Base-by-base conservation (phyloP, 805 yeast species). In the Saccharomycopsis babjevae region DNA sequence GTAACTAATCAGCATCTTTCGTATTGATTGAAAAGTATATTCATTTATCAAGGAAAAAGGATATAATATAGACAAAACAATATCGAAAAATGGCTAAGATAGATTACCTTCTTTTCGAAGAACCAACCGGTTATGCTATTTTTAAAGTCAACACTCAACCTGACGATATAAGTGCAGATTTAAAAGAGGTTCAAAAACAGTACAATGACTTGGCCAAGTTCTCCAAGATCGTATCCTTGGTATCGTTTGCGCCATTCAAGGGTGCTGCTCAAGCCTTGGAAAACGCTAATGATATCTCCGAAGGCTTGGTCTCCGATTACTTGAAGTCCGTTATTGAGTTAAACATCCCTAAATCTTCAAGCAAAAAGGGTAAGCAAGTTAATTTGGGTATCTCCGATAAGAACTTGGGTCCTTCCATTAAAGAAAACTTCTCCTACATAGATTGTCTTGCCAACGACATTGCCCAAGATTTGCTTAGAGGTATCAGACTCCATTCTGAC, bases 231-330 rank as follows among this genome's bases (percentile, higher is more conserved):
- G 85, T 94, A 68, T 96, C 92, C 76, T 82, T 94, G 61, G 96
- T 89, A 32, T 88, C 97, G 16, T 94, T 94, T 77, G 96, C 97
- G 63, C 99, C 99, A 57, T 94, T 94, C 83, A 92, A 94, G 77
- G 97, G 97, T 70, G 99, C 99, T 64, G 98, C 99, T 59, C 98
- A 94, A 76, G 99, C 99, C 64, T 83, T 94, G 71, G 98, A 93
- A 76, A 94, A 94, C 73, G 97, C 98, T 68, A 94, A 94, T 73
- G 98, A 94, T 73, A 88, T 94, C 68, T 89, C 97, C 67, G 99
- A 94, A 78, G 99, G 99, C 71, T 82, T 92, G 68, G 96, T 93
- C 61, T 87, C 92, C 62, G 98, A 94, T 69, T 89, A 88, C 76
- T 83, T 94, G 76, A 90, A 89, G 74, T 83, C 96, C 46, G 82